phyloP scores from a whole-genome alignment of 768 basidiomycete species.

The Suillus spraguei region DNA sequence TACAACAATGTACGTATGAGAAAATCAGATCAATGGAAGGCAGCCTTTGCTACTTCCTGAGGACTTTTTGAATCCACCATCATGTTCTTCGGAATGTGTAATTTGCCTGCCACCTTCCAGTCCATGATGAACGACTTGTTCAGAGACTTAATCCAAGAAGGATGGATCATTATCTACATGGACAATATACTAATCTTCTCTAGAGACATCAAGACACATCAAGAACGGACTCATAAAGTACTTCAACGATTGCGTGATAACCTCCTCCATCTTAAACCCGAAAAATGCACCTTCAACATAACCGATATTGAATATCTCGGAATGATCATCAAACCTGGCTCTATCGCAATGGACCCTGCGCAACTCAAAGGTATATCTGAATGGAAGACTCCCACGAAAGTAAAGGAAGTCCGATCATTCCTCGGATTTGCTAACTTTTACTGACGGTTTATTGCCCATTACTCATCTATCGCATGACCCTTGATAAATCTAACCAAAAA shows the following conservation, averaged over 20 bases:
- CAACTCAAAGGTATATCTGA: background rate
- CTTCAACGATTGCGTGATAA: constrained; percentile 31
- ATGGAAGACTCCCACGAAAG: background rate
- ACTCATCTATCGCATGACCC: constrained; percentile 24
- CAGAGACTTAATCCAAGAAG: constrained; percentile 4
- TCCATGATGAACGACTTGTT: constrained; percentile 30
- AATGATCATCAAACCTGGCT: background rate
- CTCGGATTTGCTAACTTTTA: constrained; percentile 36
- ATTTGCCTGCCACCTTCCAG: constrained; percentile 25
- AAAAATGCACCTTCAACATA: background rate
- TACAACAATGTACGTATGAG: background rate
- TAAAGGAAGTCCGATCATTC: constrained; percentile 17
- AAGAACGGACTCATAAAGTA: constrained; percentile 18
- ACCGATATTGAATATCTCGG: background rate
- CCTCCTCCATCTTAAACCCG: constrained; percentile 32
- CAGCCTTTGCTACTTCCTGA: no score
- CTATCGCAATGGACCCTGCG: background rate
- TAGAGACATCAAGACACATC: constrained; percentile 16
- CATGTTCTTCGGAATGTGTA: constrained; percentile 18
- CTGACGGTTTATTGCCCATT: constrained; percentile 30
- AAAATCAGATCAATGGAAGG: background rate
- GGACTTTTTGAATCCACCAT: background rate
- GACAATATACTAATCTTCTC: no score
- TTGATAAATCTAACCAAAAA: constrained; percentile 33
- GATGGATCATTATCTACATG: no score